Percentiles rank a stretch among this genome's conserved stretches.
phyloP scores from a whole-genome alignment of 192 early-diverging fungal genomes.

The Oehlia diaphana region DNA sequence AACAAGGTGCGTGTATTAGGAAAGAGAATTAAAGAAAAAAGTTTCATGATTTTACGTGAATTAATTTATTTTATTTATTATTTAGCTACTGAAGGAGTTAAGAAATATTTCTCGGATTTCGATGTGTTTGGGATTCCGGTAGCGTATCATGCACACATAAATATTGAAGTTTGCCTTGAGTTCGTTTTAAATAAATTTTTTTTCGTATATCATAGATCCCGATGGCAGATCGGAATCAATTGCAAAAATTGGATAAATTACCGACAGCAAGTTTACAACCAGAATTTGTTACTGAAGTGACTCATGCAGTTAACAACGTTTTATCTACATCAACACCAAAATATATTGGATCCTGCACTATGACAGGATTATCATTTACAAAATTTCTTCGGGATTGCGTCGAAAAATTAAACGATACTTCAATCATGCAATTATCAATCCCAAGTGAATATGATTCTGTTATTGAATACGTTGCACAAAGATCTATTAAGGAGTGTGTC shows the following conservation, averaged over 20 bases:
- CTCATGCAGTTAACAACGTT: background rate
- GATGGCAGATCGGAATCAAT: background rate
- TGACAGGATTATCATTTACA: constrained; percentile 17
- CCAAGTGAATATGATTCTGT: constrained; percentile 21
- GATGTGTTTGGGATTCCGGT: constrained; percentile 8
- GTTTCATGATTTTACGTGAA: background rate
- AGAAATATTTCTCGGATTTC: constrained; percentile 16
- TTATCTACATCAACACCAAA: constrained; percentile 1
- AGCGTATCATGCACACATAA: background rate
- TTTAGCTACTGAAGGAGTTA: constrained; percentile 16
- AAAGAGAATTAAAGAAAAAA: background rate
- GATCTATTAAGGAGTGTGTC: background rate
- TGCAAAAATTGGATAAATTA: constrained; percentile 18
- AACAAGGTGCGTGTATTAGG: background rate
- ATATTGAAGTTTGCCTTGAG: background rate
- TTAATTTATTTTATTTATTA: background rate
- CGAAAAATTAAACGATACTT: constrained; percentile 3
- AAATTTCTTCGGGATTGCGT: constrained; percentile 24
- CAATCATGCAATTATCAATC: constrained; percentile 10
- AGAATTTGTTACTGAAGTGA: background rate
- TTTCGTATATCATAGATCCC: background rate
- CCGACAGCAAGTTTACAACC: background rate
- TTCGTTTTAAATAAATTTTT: background rate
- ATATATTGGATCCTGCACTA: constrained; percentile 13
- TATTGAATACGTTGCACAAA: constrained; percentile 6